A percentile compares a stretch with the other conserved stretches of the same genome.
Conservation (phyloP, 2,329 filamentous ascomycete genomes). For the Botrytis deweyae region DNA sequence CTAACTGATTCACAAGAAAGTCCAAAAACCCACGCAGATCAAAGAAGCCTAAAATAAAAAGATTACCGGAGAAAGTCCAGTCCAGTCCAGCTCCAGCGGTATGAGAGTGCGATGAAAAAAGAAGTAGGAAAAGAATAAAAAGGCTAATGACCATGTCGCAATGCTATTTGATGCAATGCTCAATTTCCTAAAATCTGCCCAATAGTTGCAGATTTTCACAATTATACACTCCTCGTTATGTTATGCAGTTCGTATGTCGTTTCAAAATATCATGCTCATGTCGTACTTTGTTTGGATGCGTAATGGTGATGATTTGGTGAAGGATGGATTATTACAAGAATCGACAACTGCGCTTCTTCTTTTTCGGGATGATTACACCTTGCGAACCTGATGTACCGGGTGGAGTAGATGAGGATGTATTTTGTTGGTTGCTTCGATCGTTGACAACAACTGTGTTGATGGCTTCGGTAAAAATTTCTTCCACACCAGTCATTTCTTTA, state of each 20-base stretch:
- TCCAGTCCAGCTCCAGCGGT: constrained; percentile 16
- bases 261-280: constrained; percentile 32
- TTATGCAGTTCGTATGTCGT: constrained; percentile 39
- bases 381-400: constrained; percentile 40
- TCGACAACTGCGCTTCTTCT: constrained; percentile 82
- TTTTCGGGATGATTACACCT: constrained; percentile 51
- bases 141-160: constrained; percentile 1
- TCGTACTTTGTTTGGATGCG: constrained; percentile 11
- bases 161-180: constrained; percentile 24
- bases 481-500: constrained; percentile 94
- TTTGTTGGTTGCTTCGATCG: constrained; percentile 58
- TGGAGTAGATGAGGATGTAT: constrained; percentile 24
- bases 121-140: constrained; percentile 10
- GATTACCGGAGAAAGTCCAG: constrained; percentile 20
- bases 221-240: constrained; percentile 35
- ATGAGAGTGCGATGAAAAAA: constrained; percentile 16
- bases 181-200: constrained; percentile 19
- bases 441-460: constrained; percentile 87
- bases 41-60: constrained; percentile 14
- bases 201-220: constrained; percentile 22
- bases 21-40: constrained; percentile 21
- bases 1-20: constrained; percentile 23
- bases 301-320: constrained; percentile 6
- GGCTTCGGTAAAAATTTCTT: constrained; percentile 92
- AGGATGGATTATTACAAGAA: constrained; percentile 58